Percentiles rank a stretch among this genome's conserved stretches.
Conservation (phyloP, 1,139 yeast genomes). For the Candida gigantensis region DNA sequence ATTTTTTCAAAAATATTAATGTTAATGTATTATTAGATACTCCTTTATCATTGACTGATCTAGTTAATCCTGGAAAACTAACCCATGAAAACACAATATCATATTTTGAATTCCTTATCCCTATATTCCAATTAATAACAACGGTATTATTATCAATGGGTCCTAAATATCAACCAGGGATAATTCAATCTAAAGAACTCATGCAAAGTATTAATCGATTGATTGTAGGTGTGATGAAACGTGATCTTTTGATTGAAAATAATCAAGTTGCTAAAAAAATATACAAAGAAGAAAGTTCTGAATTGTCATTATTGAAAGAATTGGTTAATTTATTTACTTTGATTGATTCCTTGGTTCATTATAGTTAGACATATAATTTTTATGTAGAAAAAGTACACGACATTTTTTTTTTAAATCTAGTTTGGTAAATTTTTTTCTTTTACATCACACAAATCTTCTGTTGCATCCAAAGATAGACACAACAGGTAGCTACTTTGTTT, state of each 20-base stretch:
- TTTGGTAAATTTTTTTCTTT: conserved; percentile 1
- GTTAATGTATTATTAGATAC: conserved; percentile 53
- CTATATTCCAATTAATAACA: conserved; percentile 71
- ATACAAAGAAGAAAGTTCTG: conserved; percentile 23
- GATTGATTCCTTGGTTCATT: conserved; percentile 52
- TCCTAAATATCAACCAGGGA: conserved; percentile 68
- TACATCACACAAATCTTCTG: neutral
- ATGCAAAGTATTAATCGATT: conserved; percentile 56
- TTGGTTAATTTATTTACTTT: conserved; percentile 59
- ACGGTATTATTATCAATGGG: conserved; percentile 78
- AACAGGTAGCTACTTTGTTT: too few species aligned
- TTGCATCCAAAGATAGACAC: neutral
- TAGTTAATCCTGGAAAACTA: conserved; percentile 20
- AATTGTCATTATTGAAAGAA: conserved; percentile 41
- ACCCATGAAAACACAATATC: conserved; percentile 39
- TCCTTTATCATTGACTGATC: conserved; percentile 39
- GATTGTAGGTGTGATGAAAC: conserved; percentile 67
- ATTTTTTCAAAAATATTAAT: conserved; percentile 25
- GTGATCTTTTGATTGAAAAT: conserved; percentile 53
- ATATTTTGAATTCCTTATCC: conserved; percentile 70
- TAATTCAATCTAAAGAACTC: conserved; percentile 54
- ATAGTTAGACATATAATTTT: conserved; percentile 1
- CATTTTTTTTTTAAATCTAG: neutral
- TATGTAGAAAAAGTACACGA: too few species aligned
- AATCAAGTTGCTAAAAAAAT: conserved; percentile 18